A percentile compares a stretch with the other conserved stretches of the same genome.
Conservation (phyloP, 768 basidiomycete species). For the Boletus rex-veris region DNA sequence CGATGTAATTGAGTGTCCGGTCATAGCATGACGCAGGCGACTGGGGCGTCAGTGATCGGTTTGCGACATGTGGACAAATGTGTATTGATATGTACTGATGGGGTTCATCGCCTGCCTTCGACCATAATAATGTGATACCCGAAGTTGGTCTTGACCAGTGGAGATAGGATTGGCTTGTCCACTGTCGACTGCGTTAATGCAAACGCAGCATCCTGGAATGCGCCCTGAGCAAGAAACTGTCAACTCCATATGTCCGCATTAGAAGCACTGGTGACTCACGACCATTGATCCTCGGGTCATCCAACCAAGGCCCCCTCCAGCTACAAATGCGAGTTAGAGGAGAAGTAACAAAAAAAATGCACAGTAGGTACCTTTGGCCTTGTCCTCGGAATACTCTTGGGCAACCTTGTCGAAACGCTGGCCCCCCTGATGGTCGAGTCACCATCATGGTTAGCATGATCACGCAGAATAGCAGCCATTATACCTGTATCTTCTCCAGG, state of each 20-base stretch:
- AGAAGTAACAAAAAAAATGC: not conserved
- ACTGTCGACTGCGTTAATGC: conserved; percentile 73
- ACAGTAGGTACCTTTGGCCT: conserved; percentile 64
- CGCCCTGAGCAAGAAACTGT: conserved; percentile 36
- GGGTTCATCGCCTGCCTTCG: conserved; percentile 62
- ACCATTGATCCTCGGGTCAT: conserved; percentile 85
- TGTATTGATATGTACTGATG: conserved; percentile 22
- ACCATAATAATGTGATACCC: conserved; percentile 94
- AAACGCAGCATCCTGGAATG: conserved; percentile 90
- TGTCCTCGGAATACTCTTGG: conserved; percentile 88
- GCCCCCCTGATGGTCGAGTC: conserved; percentile 50
- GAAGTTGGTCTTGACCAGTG: conserved; percentile 77
- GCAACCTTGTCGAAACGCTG: conserved; percentile 86
- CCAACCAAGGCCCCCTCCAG: conserved; percentile 85
- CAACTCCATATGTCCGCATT: not conserved
- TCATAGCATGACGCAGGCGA: conserved; percentile 14
- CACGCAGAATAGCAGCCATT: conserved; percentile 1
- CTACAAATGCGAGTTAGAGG: conserved; percentile 34
- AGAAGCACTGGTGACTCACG: conserved; percentile 35
- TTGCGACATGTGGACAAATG: conserved; percentile 10
- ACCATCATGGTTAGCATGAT: not conserved
- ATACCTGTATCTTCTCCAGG: conserved; percentile 72
- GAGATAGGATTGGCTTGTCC: conserved; percentile 69
- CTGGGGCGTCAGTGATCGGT: not conserved
- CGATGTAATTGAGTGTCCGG: conserved; percentile 29